Conservation (phyloP, 192 early-diverging fungal species). For the Chytriomyces sp. region DNA sequence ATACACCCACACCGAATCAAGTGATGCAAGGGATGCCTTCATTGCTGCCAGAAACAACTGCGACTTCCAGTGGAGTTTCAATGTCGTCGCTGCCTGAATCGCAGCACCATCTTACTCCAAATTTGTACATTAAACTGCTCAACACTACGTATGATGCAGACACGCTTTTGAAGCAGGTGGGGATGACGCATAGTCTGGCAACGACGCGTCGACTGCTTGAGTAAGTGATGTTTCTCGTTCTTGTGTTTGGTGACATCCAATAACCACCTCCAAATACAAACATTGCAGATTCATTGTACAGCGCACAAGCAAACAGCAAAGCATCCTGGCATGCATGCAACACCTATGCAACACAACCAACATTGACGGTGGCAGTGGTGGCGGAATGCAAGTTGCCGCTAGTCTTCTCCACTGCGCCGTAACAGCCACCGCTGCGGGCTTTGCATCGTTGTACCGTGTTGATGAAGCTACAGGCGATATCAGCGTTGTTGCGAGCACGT, state of each 20-base stretch:
- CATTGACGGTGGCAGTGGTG: slow-evolving; percentile 24
- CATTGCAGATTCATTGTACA: slow-evolving; percentile 35
- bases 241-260: no score
- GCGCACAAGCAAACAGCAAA: slow-evolving; percentile 44
- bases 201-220: slow-evolving; percentile 33
- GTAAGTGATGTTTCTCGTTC: no score
- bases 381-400: background rate
- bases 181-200: slow-evolving; percentile 17
- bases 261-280: no score
- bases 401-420: slow-evolving; percentile 38
- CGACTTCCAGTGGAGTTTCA: no score
- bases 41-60: background rate
- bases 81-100: no score
- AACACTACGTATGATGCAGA: slow-evolving; percentile 36
- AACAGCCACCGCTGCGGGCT: slow-evolving; percentile 31
- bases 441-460: slow-evolving; percentile 41
- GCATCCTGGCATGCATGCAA: slow-evolving; percentile 37
- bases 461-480: slow-evolving; percentile 39
- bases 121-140: slow-evolving; percentile 56
- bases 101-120: slow-evolving; percentile 31
- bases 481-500: slow-evolving; percentile 37
- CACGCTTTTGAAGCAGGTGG: slow-evolving; percentile 41
- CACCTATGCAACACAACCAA: slow-evolving; percentile 32
- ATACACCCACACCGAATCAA: slow-evolving; percentile 10
- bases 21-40: background rate